These are phyloP conservation scores for Calycina marina DNA, from an alignment of 2,329 filamentous ascomycete species.

Conservation along the genomic window DNA sequence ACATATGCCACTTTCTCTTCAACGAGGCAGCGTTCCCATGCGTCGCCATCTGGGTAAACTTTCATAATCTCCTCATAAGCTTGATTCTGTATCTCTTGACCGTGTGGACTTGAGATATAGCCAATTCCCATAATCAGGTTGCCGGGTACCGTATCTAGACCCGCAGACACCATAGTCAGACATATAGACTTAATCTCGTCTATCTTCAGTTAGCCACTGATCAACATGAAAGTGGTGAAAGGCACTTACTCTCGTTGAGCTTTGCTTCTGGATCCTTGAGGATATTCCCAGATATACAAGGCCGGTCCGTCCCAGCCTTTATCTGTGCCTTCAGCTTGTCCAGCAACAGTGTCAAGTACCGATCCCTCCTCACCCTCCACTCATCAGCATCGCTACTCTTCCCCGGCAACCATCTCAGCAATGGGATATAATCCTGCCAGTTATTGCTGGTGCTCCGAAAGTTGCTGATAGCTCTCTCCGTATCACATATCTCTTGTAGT, in stretches of 20 bases:
- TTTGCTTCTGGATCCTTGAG: slow-evolving; percentile 44
- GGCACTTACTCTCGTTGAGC: slow-evolving; percentile 42
- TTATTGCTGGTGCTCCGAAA: slow-evolving; percentile 71
- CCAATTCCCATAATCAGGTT: slow-evolving; percentile 56
- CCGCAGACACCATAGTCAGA: slow-evolving; percentile 68
- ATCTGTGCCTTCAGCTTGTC: slow-evolving; percentile 46
- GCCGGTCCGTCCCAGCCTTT: slow-evolving; percentile 46
- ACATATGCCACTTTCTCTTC: slow-evolving; percentile 69
- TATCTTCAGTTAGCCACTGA: slow-evolving; percentile 28
- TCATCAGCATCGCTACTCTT: slow-evolving; percentile 47
- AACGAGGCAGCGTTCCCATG: slow-evolving; percentile 58
- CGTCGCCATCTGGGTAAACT: slow-evolving; percentile 57
- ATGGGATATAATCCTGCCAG: slow-evolving; percentile 72
- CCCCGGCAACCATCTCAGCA: slow-evolving; percentile 46
- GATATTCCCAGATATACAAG: slow-evolving; percentile 57
- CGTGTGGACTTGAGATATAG: slow-evolving; percentile 52
- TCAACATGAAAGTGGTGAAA: slow-evolving; percentile 8
- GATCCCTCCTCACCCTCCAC: slow-evolving; percentile 54
- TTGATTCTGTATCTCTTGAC: slow-evolving; percentile 54
- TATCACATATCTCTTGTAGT: slow-evolving; percentile 57
- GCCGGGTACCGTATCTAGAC: slow-evolving; percentile 67
- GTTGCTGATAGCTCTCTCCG: slow-evolving; percentile 63
- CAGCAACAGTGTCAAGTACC: slow-evolving; percentile 45
- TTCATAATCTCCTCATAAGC: slow-evolving; percentile 57
- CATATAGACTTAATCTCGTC: slow-evolving; percentile 70